Evolutionary conservation across 2,329 filamentous ascomycete genomes (phyloP).

Genomic region (Aspergillus fijiensis): DNA sequence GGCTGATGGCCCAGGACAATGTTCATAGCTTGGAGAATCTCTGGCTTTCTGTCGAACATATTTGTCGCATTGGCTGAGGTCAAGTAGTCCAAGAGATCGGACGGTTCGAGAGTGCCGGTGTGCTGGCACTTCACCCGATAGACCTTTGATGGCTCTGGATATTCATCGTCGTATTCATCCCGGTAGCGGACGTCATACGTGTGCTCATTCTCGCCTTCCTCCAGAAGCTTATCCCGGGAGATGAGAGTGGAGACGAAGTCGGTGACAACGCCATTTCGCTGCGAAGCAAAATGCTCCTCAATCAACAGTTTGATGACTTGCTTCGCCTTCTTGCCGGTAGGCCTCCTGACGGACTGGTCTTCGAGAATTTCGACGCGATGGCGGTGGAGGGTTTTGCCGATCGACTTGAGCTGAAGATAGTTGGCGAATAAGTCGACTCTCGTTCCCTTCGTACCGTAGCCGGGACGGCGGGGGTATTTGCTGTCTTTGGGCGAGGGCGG

Average conservation of each 20-base stretch:
- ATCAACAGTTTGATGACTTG: conserved; percentile 51
- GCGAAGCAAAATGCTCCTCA: conserved; percentile 35
- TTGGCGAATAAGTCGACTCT: conserved; percentile 40
- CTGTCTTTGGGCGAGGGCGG: conserved; percentile 13
- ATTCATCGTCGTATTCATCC: conserved; percentile 37
- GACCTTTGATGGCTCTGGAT: conserved; percentile 30
- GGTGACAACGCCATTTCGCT: conserved; percentile 35
- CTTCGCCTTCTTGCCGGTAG: conserved; percentile 46
- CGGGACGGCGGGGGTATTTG: conserved; percentile 37
- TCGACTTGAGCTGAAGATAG: conserved; percentile 39
- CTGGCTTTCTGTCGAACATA: conserved; percentile 47
- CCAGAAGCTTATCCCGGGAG: conserved; percentile 29
- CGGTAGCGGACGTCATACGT: conserved; percentile 36
- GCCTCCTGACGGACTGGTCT: conserved; percentile 26
- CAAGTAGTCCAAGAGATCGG: conserved; percentile 48
- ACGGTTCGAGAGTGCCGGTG: conserved; percentile 35
- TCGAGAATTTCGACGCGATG: conserved; percentile 42
- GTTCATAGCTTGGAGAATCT: conserved; percentile 59
- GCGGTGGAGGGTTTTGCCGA: conserved; percentile 39
- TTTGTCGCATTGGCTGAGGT: conserved; percentile 35
- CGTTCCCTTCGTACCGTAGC: conserved; percentile 37
- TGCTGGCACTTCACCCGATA: conserved; percentile 38
- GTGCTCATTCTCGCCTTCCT: conserved; percentile 12
- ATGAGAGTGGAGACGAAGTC: conserved; percentile 44
- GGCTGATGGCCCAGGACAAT: conserved; percentile 54